Base-by-base conservation (phyloP, 225 moss, liverwort and hornwort species). In the Polytrichum commune region DNA sequence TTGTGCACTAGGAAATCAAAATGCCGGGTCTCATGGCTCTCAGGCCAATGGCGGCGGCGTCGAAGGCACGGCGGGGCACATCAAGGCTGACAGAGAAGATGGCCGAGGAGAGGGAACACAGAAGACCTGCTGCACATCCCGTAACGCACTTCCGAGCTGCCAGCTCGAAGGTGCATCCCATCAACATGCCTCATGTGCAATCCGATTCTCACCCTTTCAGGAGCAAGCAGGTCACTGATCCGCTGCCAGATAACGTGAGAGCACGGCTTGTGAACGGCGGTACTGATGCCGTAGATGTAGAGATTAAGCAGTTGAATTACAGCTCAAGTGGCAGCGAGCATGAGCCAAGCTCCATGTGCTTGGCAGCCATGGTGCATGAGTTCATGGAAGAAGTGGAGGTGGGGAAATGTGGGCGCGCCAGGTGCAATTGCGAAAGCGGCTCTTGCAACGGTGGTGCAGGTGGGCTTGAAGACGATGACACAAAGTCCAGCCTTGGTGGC, bases 271-370 rank as follows among this genome's bases (percentile, higher is more conserved):
- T 83, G 0, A 77, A 79, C 29, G 74, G 65, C 25, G 83, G 61
- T 19, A 29, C 67, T 68, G 82, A 78, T 22, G 63, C 29, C 9
- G 82, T 80, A 55, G 79, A 78, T 57, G 72, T 79, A 62, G 66
- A 1, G 29, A 19, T 27, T 18, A 63, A 77, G 4, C 71, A 76
- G 33, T 55, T 24, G 29, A 77, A 82, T 28, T 90, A 91, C 69
- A 87, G 92, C 74, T 90, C 90, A 62, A 95, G 95, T 56, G 95
- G 95, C 5, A 91, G 91, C 70, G 93, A 95, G 86, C 95, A 95
- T 65, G 95, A 89, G 67, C 93, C 84, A 4, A 91, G 89, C 72
- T 92, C 95, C 23, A 79, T 84, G 54, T 95, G 95, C 75, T 78
- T 95, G 70, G 95, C 93, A 0, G 93, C 91, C 67, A 95, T 95